Base-by-base conservation (phyloP, 2,329 filamentous ascomycete species). In the Pezicula neosporulosa region DNA sequence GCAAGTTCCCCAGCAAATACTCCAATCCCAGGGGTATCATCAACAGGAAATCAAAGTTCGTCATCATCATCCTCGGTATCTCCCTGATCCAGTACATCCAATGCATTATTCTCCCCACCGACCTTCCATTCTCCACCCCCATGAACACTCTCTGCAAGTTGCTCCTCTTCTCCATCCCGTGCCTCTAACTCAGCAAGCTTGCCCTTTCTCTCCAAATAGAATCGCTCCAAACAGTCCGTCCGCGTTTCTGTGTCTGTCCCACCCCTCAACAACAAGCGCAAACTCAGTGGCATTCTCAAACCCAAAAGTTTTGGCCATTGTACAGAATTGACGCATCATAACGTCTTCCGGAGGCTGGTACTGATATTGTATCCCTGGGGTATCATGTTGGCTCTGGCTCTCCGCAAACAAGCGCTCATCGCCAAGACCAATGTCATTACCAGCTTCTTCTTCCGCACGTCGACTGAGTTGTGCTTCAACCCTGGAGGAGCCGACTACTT, bases 401-500 rank as follows among this genome's bases (percentile, higher is more conserved):
- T 78, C 73, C 4, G 77, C 74, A 62, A 90, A 88, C 1, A 89
- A 74, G 9, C 76, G 70, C 50, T 77, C 77, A 47, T 78, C 73
- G 2, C 75, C 77, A 18, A 73, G 65, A 9, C 78, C 76, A 2
- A 75, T 52, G 54, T 78, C 73, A 38, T 65, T 63, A 1, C 62
- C 65, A 3, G 63, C 58, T 51, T 67, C 65, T 50, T 66, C 60
- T 43, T 66, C 60, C 43, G 93, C 94, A 39, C 82, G 83, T 18
- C 85, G 85, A 43, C 88, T 92, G 5, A 99, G 80, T 51, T 86
- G 82, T 56, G 89, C 87, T 70, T 99, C 94, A n/a, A 97, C 81
- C 60, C 87, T 90, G n/a, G 88, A 94, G 1, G 90, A 87, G 10
- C 94, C 94, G 51, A 99, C 83, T 13, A 99, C 92, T 69, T 99